Conservation (phyloP, 768 basidiomycete species). For the Pulveroboletus sp. region DNA sequence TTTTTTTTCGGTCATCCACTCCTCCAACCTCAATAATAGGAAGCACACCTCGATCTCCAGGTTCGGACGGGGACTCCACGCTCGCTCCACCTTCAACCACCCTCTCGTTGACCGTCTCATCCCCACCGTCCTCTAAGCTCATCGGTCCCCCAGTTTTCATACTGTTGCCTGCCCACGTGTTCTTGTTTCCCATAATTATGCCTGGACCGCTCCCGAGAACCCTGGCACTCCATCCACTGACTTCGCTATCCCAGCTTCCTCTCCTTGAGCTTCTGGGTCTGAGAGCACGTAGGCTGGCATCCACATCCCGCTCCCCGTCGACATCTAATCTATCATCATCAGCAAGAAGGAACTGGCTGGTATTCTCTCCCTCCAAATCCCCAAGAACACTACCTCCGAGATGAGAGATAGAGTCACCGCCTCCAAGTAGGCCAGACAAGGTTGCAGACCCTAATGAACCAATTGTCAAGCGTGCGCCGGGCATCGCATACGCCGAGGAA, state of each 20-base stretch:
- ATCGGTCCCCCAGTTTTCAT: conserved; percentile 52
- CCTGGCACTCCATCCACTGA: conserved; percentile 83
- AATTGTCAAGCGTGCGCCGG: conserved; percentile 49
- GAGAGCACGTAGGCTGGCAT: conserved; percentile 88
- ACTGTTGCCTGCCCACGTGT: conserved; percentile 61
- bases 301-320: conserved; percentile 59
- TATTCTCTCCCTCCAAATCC: conserved; percentile 56
- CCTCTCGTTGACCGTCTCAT: conserved; percentile 29
- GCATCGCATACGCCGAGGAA: conserved; percentile 84
- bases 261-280: conserved; percentile 81
- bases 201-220: conserved; percentile 47
- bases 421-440: conserved; percentile 50
- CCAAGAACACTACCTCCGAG: conserved; percentile 58
- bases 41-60: conserved; percentile 6
- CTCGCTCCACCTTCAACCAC: conserved; percentile 14
- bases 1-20: conserved; percentile 6
- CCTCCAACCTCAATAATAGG: background rate
- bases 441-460: conserved; percentile 43
- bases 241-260: conserved; percentile 91
- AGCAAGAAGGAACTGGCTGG: conserved; percentile 63
- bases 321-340: conserved; percentile 62
- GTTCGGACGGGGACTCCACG: conserved; percentile 6
- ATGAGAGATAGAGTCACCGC: conserved; percentile 66
- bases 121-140: conserved; percentile 43
- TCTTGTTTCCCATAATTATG: conserved; percentile 50